These are phyloP conservation scores for Prunus mume DNA, from an alignment of 306 rosid genomes.

Conservation along the genomic window DNA sequence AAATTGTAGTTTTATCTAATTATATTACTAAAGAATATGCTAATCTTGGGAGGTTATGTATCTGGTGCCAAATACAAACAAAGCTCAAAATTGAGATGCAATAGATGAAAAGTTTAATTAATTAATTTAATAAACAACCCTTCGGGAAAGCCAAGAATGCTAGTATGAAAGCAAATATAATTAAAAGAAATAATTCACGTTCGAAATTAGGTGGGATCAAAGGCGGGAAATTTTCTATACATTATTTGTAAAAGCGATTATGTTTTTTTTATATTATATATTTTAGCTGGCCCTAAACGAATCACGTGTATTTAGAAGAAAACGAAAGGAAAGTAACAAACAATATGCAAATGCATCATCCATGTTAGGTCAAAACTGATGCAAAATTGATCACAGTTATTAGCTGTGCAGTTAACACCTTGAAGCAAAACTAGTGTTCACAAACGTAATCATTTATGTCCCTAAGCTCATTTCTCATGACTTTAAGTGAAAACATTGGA, in stretches of 20 bases:
- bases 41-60: neutral
- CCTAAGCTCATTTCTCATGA: no score
- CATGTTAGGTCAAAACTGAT: no score
- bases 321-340: neutral
- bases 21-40: slow-evolving; percentile 3
- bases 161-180: neutral
- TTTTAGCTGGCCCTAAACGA: neutral
- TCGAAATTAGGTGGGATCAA: no score
- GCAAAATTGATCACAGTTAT: neutral
- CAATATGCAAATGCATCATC: neutral
- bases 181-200: no score
- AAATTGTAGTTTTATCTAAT: no score
- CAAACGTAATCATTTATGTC: no score
- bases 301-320: neutral
- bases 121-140: no score
- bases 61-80: neutral
- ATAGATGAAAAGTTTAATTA: no score
- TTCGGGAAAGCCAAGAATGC: slow-evolving; percentile 1
- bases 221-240: no score
- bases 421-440: neutral
- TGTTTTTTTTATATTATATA: no score
- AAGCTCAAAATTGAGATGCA: neutral
- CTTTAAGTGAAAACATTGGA: no score
- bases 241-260: no score
- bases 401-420: slow-evolving; percentile 8